These are phyloP conservation scores for Rosa lucieae DNA, from an alignment of 306 rosid species.

Conservation along the genomic window DNA sequence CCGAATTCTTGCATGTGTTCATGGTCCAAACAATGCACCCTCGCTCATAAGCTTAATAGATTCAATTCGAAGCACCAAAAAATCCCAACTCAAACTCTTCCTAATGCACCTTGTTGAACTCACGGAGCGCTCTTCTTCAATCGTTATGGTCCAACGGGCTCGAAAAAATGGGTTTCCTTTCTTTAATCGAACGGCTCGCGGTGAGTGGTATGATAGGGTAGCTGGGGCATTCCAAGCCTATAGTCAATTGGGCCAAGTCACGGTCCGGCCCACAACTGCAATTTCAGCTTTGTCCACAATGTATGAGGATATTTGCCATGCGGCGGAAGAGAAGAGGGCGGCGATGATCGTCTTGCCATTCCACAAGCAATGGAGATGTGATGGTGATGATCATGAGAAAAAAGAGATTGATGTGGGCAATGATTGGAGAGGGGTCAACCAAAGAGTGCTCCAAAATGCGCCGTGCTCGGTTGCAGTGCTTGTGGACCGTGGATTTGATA, in stretches of 20 bases:
- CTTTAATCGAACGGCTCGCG: slow-evolving; percentile 43
- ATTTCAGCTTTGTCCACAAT: slow-evolving; percentile 67
- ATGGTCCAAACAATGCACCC: slow-evolving; percentile 57
- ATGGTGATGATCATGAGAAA: slow-evolving; percentile 19
- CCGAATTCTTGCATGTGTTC: slow-evolving; percentile 69
- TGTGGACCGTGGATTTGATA: slow-evolving; percentile 69
- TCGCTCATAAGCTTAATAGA: slow-evolving; percentile 55
- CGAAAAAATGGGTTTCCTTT: slow-evolving; percentile 71
- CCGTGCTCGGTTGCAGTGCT: slow-evolving; percentile 77
- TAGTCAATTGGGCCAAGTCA: slow-evolving; percentile 58
- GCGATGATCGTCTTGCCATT: slow-evolving; percentile 72
- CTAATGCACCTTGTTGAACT: slow-evolving; percentile 81
- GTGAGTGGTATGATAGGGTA: slow-evolving; percentile 47
- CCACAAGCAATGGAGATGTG: slow-evolving; percentile 55
- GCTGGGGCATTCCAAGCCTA: slow-evolving; percentile 59
- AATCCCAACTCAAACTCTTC: slow-evolving; percentile 52
- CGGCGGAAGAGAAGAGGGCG: slow-evolving; percentile 66
- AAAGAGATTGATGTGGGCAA: slow-evolving; percentile 52
- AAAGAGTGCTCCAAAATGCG: slow-evolving; percentile 57
- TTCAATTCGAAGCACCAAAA: slow-evolving; percentile 50
- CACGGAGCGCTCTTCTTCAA: slow-evolving; percentile 77
- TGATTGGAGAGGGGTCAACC: slow-evolving; percentile 73
- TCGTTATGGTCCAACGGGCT: slow-evolving; percentile 58
- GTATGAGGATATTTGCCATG: slow-evolving; percentile 78
- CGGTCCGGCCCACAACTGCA: slow-evolving; percentile 61